Evolutionary conservation across 306 rosid genomes (phyloP).

Genomic region (Lathyrus sativus): DNA sequence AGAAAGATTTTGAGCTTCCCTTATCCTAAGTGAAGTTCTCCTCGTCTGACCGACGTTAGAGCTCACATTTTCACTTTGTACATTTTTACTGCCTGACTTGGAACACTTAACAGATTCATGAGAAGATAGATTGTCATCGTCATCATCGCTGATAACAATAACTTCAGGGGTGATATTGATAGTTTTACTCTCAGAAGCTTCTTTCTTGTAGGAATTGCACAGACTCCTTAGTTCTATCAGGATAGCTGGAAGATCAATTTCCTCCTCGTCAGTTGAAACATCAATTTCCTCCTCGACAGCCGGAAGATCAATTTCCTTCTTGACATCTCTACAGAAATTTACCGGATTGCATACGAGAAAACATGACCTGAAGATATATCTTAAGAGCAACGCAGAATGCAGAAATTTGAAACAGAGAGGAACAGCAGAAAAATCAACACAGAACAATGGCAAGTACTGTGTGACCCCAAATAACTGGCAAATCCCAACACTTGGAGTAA

Average conservation of each 20-base stretch:
- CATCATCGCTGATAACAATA: neutral
- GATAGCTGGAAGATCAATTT: conserved; percentile 41
- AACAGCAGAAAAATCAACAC: conserved; percentile 72
- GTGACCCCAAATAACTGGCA: conserved; percentile 58
- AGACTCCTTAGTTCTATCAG: conserved; percentile 15
- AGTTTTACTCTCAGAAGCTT: conserved; percentile 27
- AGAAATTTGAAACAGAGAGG: conserved; percentile 60
- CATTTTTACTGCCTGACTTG: conserved; percentile 42
- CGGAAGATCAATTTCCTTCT: conserved; percentile 29
- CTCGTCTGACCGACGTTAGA: conserved; percentile 54
- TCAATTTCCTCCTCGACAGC: conserved; percentile 36
- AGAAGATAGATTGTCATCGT: conserved; percentile 22
- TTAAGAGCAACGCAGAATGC: conserved; percentile 47
- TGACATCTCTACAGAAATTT: conserved; percentile 30
- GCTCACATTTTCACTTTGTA: conserved; percentile 45
- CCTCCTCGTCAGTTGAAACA: conserved; percentile 40
- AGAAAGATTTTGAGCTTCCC: conserved; percentile 55
- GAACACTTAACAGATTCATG: conserved; percentile 46
- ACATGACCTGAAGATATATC: conserved; percentile 39
- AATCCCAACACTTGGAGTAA: conserved; percentile 43
- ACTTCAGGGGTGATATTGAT: conserved; percentile 8
- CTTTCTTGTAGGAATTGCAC: conserved; percentile 15
- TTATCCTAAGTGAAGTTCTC: conserved; percentile 59
- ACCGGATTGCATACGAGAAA: conserved; percentile 35
- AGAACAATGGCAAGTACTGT: conserved; percentile 53